A percentile compares a stretch with the other conserved stretches of the same genome.
phyloP scores from a whole-genome alignment of 2,329 filamentous ascomycete species.

The Fusarium pseudonygamai region DNA sequence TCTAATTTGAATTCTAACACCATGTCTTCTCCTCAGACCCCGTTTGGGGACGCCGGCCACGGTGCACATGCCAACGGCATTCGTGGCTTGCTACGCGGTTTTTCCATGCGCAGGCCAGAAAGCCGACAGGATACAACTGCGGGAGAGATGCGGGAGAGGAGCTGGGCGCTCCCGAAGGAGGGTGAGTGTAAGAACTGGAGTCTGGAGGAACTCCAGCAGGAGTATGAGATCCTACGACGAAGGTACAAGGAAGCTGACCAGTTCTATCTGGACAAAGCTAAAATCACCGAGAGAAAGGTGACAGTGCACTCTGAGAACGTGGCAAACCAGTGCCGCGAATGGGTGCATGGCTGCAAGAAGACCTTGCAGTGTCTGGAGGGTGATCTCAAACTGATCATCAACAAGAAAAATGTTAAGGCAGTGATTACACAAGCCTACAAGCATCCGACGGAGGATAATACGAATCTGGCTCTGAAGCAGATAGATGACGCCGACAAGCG shows the following conservation, averaged over 20 bases:
- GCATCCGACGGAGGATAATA: neutral
- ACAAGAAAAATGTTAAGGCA: neutral
- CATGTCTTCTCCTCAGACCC: neutral
- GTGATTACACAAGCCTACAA: neutral
- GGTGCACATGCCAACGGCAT: neutral
- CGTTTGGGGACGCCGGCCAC: neutral
- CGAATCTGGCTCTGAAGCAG: rapidly evolving
- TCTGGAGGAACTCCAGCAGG: neutral
- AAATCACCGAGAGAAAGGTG: neutral
- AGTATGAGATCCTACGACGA: neutral
- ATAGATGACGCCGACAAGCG: neutral
- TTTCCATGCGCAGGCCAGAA: no score
- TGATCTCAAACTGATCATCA: neutral
- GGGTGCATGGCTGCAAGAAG: neutral
- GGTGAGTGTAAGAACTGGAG: neutral
- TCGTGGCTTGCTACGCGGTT: neutral
- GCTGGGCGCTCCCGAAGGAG: neutral
- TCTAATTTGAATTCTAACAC: neutral
- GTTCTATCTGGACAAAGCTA: neutral
- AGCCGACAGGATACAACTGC: no score
- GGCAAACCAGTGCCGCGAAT: neutral
- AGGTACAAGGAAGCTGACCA: neutral
- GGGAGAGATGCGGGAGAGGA: no score
- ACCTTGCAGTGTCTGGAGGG: neutral
- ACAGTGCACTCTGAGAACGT: rapidly evolving